Conservation (phyloP, 768 basidiomycete genomes). For the Boletus insuetus region DNA sequence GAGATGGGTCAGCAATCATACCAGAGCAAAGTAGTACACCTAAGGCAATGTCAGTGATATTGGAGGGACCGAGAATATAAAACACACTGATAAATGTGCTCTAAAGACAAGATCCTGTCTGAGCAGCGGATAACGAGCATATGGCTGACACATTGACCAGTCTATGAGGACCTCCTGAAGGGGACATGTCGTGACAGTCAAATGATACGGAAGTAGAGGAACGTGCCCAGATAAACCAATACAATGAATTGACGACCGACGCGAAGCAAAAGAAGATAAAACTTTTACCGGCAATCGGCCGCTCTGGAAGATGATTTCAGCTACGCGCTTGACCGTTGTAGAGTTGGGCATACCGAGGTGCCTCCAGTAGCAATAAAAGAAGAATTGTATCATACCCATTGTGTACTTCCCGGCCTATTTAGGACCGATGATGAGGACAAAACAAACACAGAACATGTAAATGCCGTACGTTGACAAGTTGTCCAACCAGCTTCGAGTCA, state of each 20-base stretch:
- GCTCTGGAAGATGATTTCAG: conserved; percentile 20
- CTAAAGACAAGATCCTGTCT: conserved; percentile 75
- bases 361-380: conserved; percentile 80
- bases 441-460: neutral
- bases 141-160: conserved; percentile 78
- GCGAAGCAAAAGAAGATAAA: conserved; percentile 72
- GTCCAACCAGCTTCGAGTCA: conserved; percentile 71
- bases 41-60: conserved; percentile 24
- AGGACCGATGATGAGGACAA: neutral
- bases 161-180: conserved; percentile 83
- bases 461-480: conserved; percentile 79
- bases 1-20: conserved; percentile 31
- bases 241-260: conserved; percentile 61
- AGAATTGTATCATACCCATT: conserved; percentile 58
- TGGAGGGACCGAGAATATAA: neutral
- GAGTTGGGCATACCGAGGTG: conserved; percentile 44
- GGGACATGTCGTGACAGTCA: neutral
- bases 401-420: conserved; percentile 82
- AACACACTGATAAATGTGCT: conserved; percentile 53
- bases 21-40: conserved; percentile 80
- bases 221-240: conserved; percentile 77
- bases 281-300: conserved; percentile 38
- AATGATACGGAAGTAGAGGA: neutral
- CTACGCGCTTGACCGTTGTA: neutral
- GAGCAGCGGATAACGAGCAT: conserved; percentile 55